Conservation (phyloP, 495 filamentous ascomycete species). For the Chlorociboria aeruginascens region DNA sequence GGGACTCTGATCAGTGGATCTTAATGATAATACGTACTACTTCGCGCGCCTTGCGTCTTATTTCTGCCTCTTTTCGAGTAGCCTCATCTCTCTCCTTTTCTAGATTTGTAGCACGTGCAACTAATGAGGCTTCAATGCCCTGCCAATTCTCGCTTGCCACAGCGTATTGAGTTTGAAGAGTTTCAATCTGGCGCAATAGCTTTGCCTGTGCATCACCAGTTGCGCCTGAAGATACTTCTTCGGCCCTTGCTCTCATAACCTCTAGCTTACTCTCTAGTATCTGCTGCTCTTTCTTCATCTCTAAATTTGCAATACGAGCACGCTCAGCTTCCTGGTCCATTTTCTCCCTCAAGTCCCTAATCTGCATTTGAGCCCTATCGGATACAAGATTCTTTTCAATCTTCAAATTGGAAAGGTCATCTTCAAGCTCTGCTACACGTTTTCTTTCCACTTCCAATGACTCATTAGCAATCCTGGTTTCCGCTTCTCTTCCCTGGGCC, state of each 20-base stretch:
- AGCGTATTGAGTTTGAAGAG: slow-evolving; percentile 87
- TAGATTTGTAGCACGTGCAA: slow-evolving; percentile 56
- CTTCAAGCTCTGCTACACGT: slow-evolving; percentile 54
- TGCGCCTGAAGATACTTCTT: slow-evolving; percentile 79
- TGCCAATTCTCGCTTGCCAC: slow-evolving; percentile 97
- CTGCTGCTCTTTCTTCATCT: slow-evolving; percentile 73
- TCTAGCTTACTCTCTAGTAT: slow-evolving; percentile 85
- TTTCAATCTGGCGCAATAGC: slow-evolving; percentile 87
- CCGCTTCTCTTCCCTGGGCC: slow-evolving; percentile 52
- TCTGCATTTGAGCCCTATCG: slow-evolving; percentile 58
- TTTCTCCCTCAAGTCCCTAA: slow-evolving; percentile 56
- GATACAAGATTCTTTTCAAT: slow-evolving; percentile 67
- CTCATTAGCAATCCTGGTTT: slow-evolving; percentile 54
- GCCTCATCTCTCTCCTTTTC: slow-evolving; percentile 88
- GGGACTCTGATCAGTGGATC: neutral
- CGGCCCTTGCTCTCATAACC: slow-evolving; percentile 67
- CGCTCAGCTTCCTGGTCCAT: slow-evolving; percentile 65
- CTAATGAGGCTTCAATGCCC: slow-evolving; percentile 74
- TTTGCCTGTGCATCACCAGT: slow-evolving; percentile 81
- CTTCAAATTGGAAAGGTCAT: slow-evolving; percentile 54
- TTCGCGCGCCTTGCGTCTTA: slow-evolving; percentile 78
- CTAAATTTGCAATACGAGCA: slow-evolving; percentile 55
- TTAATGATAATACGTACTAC: slow-evolving; percentile 39
- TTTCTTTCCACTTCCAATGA: slow-evolving; percentile 58
- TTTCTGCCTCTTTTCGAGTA: slow-evolving; percentile 68